Conservation (phyloP, 2,329 filamentous ascomycete species). For the Aspergillus floridensis region DNA sequence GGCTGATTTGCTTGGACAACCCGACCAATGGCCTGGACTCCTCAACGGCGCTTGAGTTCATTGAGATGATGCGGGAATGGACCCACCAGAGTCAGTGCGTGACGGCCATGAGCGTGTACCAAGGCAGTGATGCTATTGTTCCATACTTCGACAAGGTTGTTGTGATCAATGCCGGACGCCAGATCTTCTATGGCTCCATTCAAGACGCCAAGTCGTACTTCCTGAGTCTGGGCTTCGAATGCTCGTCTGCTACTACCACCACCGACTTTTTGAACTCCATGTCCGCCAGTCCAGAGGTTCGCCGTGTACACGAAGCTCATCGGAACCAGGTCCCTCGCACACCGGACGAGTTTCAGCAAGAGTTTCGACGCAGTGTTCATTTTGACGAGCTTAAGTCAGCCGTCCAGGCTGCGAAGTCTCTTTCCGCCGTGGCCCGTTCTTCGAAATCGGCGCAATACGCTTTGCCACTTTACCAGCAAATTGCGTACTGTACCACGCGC, state of each 20-base stretch:
- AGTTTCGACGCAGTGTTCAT: not conserved
- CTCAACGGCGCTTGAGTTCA: slow-evolving; percentile 62
- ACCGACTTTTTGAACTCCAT: slow-evolving; percentile 71
- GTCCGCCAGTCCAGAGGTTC: slow-evolving; percentile 7
- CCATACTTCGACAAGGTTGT: slow-evolving; percentile 75
- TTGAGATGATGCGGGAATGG: slow-evolving; percentile 67
- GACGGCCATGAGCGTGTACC: slow-evolving; percentile 76
- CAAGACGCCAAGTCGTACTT: slow-evolving; percentile 56
- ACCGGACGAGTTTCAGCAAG: not conserved
- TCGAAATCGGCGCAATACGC: not conserved
- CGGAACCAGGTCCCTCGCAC: not conserved
- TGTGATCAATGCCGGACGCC: slow-evolving; percentile 68
- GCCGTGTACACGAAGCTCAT: not conserved
- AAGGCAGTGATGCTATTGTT: slow-evolving; percentile 76
- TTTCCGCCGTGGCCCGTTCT: not conserved
- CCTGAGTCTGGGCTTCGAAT: slow-evolving; percentile 62
- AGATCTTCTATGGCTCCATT: slow-evolving; percentile 69
- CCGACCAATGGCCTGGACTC: slow-evolving; percentile 60
- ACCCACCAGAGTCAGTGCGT: slow-evolving; percentile 67
- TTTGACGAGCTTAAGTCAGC: not conserved
- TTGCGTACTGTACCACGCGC: slow-evolving; percentile 2
- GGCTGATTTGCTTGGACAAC: slow-evolving; percentile 44
- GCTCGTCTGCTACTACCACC: slow-evolving; percentile 70
- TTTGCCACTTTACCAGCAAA: not conserved
- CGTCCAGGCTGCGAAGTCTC: not conserved